Percentiles rank a stretch among this genome's conserved stretches.
Evolutionary conservation across 176 grass and related monocot species (phyloP).

Genomic region (Rhynchospora breviuscula): DNA sequence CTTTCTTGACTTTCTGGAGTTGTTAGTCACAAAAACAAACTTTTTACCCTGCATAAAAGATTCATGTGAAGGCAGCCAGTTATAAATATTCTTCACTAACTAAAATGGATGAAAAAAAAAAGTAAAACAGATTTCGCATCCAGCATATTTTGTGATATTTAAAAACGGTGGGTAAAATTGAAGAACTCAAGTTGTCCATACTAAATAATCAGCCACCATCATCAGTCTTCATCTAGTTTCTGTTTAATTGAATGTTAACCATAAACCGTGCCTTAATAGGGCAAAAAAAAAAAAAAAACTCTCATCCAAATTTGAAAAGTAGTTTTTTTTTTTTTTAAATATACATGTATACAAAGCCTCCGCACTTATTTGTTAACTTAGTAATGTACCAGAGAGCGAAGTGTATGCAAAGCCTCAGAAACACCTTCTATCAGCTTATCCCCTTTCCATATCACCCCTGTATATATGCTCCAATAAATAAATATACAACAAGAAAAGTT

Average conservation of each 20-base stretch:
- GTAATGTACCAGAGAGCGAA: conserved; percentile 57
- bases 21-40: conserved; percentile 88
- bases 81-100: neutral
- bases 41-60: conserved; percentile 59
- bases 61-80: neutral
- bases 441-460: conserved; percentile 96
- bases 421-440: conserved; percentile 82
- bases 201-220: neutral
- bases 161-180: neutral
- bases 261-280: neutral
- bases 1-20: conserved; percentile 80
- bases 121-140: neutral
- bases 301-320: neutral
- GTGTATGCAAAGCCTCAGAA: conserved; percentile 43
- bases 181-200: neutral
- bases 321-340: neutral
- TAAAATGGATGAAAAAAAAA: conserved; percentile 6
- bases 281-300: neutral
- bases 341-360: too few relatives aligned
- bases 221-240: neutral
- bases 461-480: neutral
- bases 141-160: neutral
- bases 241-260: neutral
- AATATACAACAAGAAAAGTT: neutral
- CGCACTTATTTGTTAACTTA: neutral